Base-by-base conservation (phyloP, 2,329 filamentous ascomycete genomes). In the Epichloe aotearoae region DNA sequence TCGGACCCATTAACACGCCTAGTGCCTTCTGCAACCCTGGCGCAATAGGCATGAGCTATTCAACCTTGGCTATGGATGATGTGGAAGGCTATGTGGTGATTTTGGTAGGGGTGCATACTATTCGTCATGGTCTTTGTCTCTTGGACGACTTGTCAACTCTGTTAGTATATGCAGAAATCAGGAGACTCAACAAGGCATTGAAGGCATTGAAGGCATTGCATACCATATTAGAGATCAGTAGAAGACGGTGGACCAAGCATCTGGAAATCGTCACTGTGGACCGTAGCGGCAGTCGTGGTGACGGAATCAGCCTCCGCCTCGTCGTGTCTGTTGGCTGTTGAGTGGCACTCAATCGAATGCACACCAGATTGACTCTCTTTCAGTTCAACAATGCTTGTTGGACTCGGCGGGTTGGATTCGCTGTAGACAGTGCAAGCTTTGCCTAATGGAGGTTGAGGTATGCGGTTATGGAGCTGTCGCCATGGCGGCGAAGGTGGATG, bases 241-340 rank as follows among this genome's bases (percentile, higher is more conserved):
- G 23, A 49, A 8, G 52, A 52, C 5, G 50, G 43, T 19, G 50
- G 49, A 17, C 54, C 33, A 5, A 51, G 38, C 5, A 57, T 46
- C 7, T 63, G 54, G 33, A 61, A 68, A 49, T 68, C 66, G 36
- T 70, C 66, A 30, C 61, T 68, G 40, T 64, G 61, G 4, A 70
- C 66, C 2, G 66, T 68, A 12, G 67, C 67, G 33, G 54, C 55
- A 38, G 61, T 59, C 3, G 62, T 65, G 20, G 51, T 52, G 5
- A 62, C 54, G 4, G 64, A 66, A 12, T 54, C 41, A 3, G 37
- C 23, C 30, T 53, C 54, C 10, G 46, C 46, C n/a, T 39, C 30
- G 7, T 36, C 7, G 26, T 20, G n/a, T 11, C 10, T 15, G 20
- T 26, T 4, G 12, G n/a, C 40, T 38, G 33, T 30, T 15, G 40